A percentile compares a stretch with the other conserved stretches of the same genome.
Evolutionary conservation across 2,329 filamentous ascomycete genomes (phyloP).

Genomic region (Colletotrichum lindemuthianum): DNA sequence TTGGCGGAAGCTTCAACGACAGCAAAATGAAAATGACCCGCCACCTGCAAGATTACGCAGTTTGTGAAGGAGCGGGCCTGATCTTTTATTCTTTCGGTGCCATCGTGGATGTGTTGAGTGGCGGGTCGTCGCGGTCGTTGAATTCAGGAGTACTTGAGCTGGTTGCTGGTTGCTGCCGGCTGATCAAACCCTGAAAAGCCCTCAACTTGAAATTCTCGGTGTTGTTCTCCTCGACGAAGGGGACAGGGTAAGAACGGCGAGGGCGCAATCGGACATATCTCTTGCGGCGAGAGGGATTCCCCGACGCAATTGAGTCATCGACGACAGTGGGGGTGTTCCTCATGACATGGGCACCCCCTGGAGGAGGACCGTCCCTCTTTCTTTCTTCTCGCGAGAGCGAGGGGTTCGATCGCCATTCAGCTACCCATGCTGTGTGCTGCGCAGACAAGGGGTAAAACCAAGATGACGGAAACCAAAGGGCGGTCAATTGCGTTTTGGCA

Average conservation of each 20-base stretch:
- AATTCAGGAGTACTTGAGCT: no score
- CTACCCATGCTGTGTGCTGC: conserved; percentile 8
- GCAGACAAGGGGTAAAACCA: conserved; percentile 8
- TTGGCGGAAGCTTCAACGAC: conserved; percentile 6
- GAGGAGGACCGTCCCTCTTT: no score
- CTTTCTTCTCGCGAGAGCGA: no score
- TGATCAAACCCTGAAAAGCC: no score
- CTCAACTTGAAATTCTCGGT: no score
- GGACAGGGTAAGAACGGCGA: neutral
- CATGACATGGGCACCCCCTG: conserved; percentile 14
- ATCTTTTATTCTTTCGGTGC: no score
- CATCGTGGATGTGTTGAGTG: no score
- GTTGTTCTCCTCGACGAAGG: neutral
- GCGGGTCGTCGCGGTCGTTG: no score
- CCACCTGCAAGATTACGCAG: conserved; percentile 20
- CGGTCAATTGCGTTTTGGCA: conserved; percentile 28
- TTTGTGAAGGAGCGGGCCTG: no score
- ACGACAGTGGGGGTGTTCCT: conserved; percentile 6
- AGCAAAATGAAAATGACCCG: conserved; percentile 2
- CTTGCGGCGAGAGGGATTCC: neutral
- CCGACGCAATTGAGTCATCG: conserved; percentile 7
- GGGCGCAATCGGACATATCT: conserved; percentile 29
- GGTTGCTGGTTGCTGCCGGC: no score
- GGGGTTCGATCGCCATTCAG: conserved; percentile 13
- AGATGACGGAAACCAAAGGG: conserved; percentile 19